A percentile compares a stretch with the other conserved stretches of the same genome.
Conservation (phyloP, 2,329 filamentous ascomycete genomes). For the Ilyonectria mors-panacis region DNA sequence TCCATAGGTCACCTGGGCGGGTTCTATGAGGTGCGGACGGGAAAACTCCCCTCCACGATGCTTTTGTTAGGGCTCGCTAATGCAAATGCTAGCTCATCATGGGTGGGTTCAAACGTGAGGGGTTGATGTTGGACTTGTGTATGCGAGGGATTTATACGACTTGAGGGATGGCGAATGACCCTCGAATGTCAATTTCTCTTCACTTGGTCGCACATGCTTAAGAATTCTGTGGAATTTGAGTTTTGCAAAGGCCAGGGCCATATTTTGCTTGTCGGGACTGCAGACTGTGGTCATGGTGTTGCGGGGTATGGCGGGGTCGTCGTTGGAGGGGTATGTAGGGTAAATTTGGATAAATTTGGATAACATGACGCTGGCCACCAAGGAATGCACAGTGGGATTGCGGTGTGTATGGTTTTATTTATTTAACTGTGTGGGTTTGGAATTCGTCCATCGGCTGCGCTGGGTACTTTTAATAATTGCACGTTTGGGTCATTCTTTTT, state of each 20-base stretch:
- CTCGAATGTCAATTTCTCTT: background rate
- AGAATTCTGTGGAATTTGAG: background rate
- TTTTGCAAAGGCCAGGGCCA: background rate
- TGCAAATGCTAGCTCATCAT: constrained; percentile 21
- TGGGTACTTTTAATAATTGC: background rate
- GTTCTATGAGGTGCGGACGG: background rate
- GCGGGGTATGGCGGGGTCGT: constrained; percentile 32
- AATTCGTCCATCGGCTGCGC: background rate
- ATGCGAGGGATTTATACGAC: background rate
- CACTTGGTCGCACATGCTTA: background rate
- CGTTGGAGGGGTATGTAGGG: constrained; percentile 13
- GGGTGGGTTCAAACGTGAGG: constrained; percentile 4
- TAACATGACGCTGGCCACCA: background rate
- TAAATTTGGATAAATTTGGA: background rate
- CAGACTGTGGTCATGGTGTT: constrained; percentile 21
- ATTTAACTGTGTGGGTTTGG: background rate
- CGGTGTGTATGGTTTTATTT: background rate
- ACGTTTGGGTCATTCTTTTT: background rate
- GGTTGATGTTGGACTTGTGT: background rate
- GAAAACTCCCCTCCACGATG: constrained; percentile 4
- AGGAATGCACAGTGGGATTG: background rate
- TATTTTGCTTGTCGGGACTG: constrained; percentile 11
- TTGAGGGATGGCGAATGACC: background rate
- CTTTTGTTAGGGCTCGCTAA: constrained; percentile 40
- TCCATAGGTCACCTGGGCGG: background rate